Percentiles rank a stretch among this genome's conserved stretches.
phyloP scores from a whole-genome alignment of 2,329 filamentous ascomycete genomes.

The Fonsecaea erecta region DNA sequence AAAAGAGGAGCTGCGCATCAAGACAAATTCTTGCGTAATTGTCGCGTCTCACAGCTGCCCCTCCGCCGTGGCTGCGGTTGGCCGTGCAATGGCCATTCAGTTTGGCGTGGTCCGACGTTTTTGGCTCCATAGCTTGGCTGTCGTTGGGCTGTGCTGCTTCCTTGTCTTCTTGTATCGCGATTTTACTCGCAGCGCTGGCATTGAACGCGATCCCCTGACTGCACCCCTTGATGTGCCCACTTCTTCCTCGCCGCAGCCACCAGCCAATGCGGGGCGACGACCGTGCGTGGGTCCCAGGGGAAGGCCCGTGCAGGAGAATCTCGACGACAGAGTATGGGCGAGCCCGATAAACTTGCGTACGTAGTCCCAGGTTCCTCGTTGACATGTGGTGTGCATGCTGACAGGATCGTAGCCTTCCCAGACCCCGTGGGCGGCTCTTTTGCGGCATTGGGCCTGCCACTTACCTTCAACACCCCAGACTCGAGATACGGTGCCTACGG shows the following conservation, averaged over 20 bases:
- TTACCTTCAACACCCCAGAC: constrained; percentile 20
- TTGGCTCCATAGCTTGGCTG: background rate
- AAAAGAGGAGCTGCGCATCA: background rate
- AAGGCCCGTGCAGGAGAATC: constrained; percentile 55
- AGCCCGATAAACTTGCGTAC: constrained; percentile 15
- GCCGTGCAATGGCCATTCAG: constrained; percentile 9
- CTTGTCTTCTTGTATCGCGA: constrained; percentile 8
- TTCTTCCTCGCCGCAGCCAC: constrained; percentile 1
- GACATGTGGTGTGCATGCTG: background rate
- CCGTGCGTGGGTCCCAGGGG: constrained; percentile 66
- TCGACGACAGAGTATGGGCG: constrained; percentile 54
- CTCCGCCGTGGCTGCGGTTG: background rate
- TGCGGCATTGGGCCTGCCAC: constrained; percentile 16
- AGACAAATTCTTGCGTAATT: background rate
- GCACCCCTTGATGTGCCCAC: constrained; percentile 8
- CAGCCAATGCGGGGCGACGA: background rate
- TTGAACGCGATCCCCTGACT: constrained; percentile 12
- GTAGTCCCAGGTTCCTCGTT: background rate
- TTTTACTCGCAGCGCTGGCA: background rate
- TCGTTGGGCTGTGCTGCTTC: constrained; percentile 5
- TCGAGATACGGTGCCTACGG: constrained; percentile 25
- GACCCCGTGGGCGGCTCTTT: constrained; percentile 23
- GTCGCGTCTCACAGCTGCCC: background rate
- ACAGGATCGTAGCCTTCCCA: constrained; percentile 17
- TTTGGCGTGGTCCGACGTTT: background rate